Evolutionary conservation across 2,329 filamentous ascomycete genomes (phyloP), one percentile per base, ranked within the genome.

Genomic region (Paraphaeosphaeria minitans): DNA sequence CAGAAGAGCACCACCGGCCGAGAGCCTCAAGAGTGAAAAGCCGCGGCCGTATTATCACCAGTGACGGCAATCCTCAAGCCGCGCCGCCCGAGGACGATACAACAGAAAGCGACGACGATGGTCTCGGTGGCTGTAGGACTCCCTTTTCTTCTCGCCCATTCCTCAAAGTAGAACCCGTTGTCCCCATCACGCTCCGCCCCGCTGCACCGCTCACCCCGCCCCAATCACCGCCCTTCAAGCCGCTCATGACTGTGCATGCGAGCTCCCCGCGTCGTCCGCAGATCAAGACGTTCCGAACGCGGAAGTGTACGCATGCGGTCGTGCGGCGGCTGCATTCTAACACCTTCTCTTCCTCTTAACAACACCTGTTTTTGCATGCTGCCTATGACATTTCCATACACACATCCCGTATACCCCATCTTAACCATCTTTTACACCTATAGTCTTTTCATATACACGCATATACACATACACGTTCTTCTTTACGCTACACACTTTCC

Each of bases 61-160:
- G 84, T 3, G 78, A 84, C 14, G 85, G 84, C 41, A 78, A 79
- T 70, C 68, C 77, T 3, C 72, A 77, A 67, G 71, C 72, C 68
- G 84, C 84, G 0, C 82, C 85, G 57, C 88, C 85, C 55, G 91
- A 93, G 67, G 92, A 89, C 71, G 50, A 45, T 10, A 91, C 89
- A 70, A 81, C 85, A 31, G 84, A 88, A 35, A 93, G 91, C 66
- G 93, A 96, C 70, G 90, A 93, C 77, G 93, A 97, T 71, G 92
- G 92, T 65, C 84, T 97, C 73, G 93, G 93, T 66, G 93, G 94
- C 77, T 97, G 93, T 97, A 86, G 65, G 75, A 62, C 67, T 55
- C 68, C 75, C 75, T 71, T 68, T 69, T 71, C 69, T 58, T 68
- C 68, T 65, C 63, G 66, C 59, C 56, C 64, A 57, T 59, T 68